Base-by-base conservation (phyloP, 164 flowering plant species). In the Protea cynaroides region DNA sequence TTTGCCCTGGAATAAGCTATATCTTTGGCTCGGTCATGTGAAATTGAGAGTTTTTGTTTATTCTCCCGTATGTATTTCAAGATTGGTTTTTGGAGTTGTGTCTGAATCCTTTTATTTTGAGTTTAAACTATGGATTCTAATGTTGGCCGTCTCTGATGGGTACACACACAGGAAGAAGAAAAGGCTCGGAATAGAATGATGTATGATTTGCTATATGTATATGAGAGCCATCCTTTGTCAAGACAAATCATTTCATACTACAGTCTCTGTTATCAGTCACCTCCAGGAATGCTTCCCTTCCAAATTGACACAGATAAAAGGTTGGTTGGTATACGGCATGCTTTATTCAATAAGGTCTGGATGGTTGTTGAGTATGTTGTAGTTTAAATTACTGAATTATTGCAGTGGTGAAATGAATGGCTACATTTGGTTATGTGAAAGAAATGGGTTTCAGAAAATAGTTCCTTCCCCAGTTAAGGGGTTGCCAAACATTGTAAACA, bases 361-460 rank as follows among this genome's bases (percentile, higher is more conserved):
- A 10, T 69, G 25, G 23, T 46, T 53, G 54, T 14, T 18, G 18
- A 24, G 25, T 58, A 17, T 53, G 49, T 13, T 21, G n/a, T 9
- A 62, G 24, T 68, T 62, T 38, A 59, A 21, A 58, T 22, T 47
- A 38, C 21, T 43, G 58, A 38, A 44, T 57, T 74, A 43, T 52
- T 79, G 53, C 87, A 94, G 99, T 70, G 88, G 79, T 72, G 96
- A 94, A 67, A 94, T 94, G 99, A 92, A 88, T 79, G 99, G 99
- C 55, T 94, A 44, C 56, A 71, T 94, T 47, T 86, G 84, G 84
- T 65, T 88, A 58, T 69, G 74, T 67, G 83, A 76, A 76, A 86
- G 99, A 80, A 94, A 92, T 79, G 85, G 63, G 19, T 58, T 59
- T 62, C 73, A 69, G 18, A 47, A 55, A 29, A 61, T 69, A 22